Evolutionary conservation across 2,329 filamentous ascomycete genomes (phyloP), one percentile per base, ranked within the genome.

Genomic region (Trichoderma afroharzianum): DNA sequence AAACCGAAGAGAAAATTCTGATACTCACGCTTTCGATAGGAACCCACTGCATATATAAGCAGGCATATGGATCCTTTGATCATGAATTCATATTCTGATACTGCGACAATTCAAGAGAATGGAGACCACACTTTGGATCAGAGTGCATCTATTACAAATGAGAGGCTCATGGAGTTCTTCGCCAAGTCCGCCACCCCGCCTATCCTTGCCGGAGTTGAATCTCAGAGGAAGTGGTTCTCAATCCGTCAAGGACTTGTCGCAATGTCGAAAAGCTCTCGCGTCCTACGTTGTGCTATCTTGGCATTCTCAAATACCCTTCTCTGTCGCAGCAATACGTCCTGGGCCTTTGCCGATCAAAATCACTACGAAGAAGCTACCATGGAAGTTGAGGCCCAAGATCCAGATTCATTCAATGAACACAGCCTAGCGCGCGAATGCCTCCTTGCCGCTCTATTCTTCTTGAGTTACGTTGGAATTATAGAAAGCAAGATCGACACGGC

Each of bases 391-490:
- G 74, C 71, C 3, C 68, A 76, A 28, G 77, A 76, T 32, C 73
- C 73, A 1, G 62, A 69, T 11, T 63, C 75, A 6, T 76, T 80
- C 72, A 71, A 70, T 3, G 72, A 76, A n/a, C 77, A 82, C 30
- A 81, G 76, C n/a, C 64, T 73, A 5, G 73, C 76, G 7, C 74
- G 83, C 4, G 82, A 85, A 72, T 78, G 85, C 50, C 78, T 87
- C 4, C 80, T 88, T 6, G 85, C 85, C 1, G 81, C 85, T 0
- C 75, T 87, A 9, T 88, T 88, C 77, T 84, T 88, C 71, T 80
- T 88, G 3, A 86, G 85, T 62, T 88, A 88, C 72, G 84, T 86
- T 26, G 85, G 88, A 72, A 82, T 86, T 12, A 76, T 86, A 5
- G 81, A 84, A 70, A 81, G 79, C 11, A 77, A 80, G n/a, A 81